Conservation (phyloP, 768 basidiomycete species). For the Pulveroboletus sp. region DNA sequence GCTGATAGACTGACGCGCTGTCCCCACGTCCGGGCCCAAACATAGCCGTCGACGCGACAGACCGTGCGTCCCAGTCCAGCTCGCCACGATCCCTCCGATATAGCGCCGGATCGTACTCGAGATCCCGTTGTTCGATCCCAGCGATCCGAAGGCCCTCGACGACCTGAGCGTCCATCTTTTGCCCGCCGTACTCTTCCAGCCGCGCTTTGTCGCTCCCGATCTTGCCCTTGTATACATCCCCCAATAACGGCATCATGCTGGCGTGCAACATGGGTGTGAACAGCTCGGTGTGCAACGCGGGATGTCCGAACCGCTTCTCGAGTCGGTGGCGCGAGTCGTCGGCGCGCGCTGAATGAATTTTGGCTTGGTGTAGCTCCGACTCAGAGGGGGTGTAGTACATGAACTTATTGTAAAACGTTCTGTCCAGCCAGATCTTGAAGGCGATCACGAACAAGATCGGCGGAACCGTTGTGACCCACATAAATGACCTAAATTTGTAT, state of each 20-base stretch:
- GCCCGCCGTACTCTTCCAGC: conserved; percentile 74
- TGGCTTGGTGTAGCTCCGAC: conserved; percentile 66
- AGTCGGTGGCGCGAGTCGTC: conserved; percentile 73
- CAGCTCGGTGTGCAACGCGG: conserved; percentile 80
- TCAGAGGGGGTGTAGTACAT: conserved; percentile 81
- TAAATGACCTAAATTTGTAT: conserved; percentile 64
- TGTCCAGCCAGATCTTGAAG: conserved; percentile 85
- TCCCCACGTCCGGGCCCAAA: conserved; percentile 38
- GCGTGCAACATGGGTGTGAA: conserved; percentile 88
- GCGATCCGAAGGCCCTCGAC: conserved; percentile 81
- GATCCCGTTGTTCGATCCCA: conserved; percentile 70
- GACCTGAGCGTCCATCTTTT: conserved; percentile 69
- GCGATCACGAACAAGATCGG: conserved; percentile 71
- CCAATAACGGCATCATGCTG: conserved; percentile 75
- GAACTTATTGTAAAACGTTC: conserved; percentile 64
- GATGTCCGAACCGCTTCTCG: conserved; percentile 92
- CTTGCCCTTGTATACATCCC: conserved; percentile 74
- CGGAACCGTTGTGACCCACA: conserved; percentile 82
- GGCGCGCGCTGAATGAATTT: conserved; percentile 72
- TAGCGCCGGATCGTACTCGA: conserved; percentile 77
- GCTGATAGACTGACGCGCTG: conserved; percentile 38
- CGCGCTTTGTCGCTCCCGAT: conserved; percentile 60
- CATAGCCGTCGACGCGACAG: conserved; percentile 58
- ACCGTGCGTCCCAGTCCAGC: conserved; percentile 82
- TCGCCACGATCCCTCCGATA: conserved; percentile 83